Conservation (phyloP, 805 yeast genomes). For the Pichia insulana region DNA sequence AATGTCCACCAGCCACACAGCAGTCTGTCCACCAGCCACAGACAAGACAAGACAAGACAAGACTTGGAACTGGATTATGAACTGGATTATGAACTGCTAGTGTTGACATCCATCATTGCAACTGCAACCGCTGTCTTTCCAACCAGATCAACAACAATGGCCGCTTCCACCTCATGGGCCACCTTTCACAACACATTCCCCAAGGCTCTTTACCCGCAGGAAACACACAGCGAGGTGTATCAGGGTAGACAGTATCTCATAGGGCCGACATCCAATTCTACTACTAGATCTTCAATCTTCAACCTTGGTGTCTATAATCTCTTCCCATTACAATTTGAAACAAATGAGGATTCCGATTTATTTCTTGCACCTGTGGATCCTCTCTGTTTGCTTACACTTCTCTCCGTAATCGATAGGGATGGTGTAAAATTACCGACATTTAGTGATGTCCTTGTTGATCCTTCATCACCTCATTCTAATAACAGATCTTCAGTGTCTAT, state of each 20-base stretch:
- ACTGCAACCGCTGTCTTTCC: too few species aligned
- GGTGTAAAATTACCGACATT: neutral
- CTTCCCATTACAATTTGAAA: slow-evolving; percentile 23
- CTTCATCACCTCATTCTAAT: too few species aligned
- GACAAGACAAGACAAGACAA: too few species aligned
- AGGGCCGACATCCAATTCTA: neutral
- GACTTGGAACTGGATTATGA: too few species aligned
- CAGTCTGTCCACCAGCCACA: too few species aligned
- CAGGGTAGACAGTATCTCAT: neutral
- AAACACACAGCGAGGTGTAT: slow-evolving; percentile 1
- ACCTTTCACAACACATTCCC: slow-evolving; percentile 6
- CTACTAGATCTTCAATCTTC: slow-evolving; percentile 24
- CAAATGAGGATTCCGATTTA: slow-evolving; percentile 2
- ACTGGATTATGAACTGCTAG: too few species aligned
- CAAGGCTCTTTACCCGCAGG: neutral
- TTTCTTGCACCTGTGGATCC: slow-evolving; percentile 49
- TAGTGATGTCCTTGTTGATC: neutral
- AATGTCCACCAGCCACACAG: too few species aligned
- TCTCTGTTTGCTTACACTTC: slow-evolving; percentile 30
- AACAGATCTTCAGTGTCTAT: slow-evolving; percentile 26
- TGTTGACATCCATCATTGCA: too few species aligned
- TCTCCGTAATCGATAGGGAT: slow-evolving; percentile 1
- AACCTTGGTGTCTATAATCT: slow-evolving; percentile 48
- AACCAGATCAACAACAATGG: too few species aligned
- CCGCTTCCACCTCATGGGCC: too few species aligned